These are phyloP conservation scores for Globisporangium solare DNA, from an alignment of 352 stramenopile species.

Conservation along the genomic window DNA sequence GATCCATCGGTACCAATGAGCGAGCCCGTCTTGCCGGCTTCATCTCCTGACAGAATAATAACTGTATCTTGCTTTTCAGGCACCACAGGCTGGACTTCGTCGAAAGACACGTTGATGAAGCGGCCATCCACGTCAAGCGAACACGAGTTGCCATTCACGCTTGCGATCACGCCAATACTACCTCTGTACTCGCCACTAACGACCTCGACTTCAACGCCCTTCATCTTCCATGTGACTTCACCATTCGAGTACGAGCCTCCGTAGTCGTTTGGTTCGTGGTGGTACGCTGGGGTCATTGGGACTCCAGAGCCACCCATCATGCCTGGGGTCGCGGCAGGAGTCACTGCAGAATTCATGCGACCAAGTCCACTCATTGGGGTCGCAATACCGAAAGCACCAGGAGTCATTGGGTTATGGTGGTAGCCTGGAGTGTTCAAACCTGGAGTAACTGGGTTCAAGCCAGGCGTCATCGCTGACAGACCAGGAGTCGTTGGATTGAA, in stretches of 20 bases:
- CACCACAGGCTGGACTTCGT: constrained; percentile 68
- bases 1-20: constrained; percentile 84
- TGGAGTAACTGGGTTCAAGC: constrained; percentile 77
- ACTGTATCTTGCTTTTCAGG: constrained; percentile 87
- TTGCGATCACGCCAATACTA: constrained; percentile 73
- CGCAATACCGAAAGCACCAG: constrained; percentile 67
- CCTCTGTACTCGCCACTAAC: constrained; percentile 56
- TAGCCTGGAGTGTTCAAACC: constrained; percentile 80
- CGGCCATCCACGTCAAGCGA: constrained; percentile 79
- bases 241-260: constrained; percentile 30
- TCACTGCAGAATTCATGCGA: constrained; percentile 61
- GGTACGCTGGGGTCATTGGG: constrained; percentile 76
- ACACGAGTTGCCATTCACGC: constrained; percentile 62
- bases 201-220: constrained; percentile 82
- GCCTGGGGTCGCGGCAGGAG: constrained; percentile 64
- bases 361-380: constrained; percentile 50
- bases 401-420: constrained; percentile 86
- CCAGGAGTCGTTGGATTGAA: constrained; percentile 85
- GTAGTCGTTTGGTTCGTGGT: constrained; percentile 43
- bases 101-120: constrained; percentile 57
- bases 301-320: constrained; percentile 62
- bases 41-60: constrained; percentile 82
- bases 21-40: constrained; percentile 79
- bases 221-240: constrained; percentile 87
- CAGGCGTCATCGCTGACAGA: constrained; percentile 72